phyloP scores from a whole-genome alignment of 2,329 filamentous ascomycete genomes.

The Fusarium piperis region DNA sequence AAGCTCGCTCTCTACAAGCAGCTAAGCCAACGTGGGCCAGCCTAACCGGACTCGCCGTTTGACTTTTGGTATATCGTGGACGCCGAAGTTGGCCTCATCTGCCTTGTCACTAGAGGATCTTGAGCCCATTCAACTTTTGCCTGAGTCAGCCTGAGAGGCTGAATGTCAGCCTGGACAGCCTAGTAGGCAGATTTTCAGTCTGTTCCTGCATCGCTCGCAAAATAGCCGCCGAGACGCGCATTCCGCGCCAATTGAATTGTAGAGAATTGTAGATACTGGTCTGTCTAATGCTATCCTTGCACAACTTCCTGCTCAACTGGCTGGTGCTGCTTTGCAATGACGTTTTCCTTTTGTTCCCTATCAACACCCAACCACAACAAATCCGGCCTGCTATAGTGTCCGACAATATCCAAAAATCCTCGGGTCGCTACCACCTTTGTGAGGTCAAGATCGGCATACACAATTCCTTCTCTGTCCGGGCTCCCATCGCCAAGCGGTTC shows the following conservation, averaged over 20 bases:
- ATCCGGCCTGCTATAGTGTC: conserved; percentile 51
- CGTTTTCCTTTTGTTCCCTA: conserved; percentile 23
- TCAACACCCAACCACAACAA: conserved; percentile 50
- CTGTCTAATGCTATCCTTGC: background rate
- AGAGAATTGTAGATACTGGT: background rate
- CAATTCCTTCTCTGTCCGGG: conserved; percentile 53
- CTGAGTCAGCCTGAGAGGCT: background rate
- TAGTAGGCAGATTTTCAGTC: background rate
- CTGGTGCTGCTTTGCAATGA: conserved; percentile 19
- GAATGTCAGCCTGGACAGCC: background rate
- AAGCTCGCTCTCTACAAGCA: background rate
- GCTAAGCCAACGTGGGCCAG: background rate
- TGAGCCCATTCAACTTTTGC: background rate
- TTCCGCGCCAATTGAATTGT: background rate
- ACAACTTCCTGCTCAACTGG: background rate
- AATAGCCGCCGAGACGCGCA: background rate
- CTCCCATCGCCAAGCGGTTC: conserved; percentile 19
- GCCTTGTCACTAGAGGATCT: background rate
- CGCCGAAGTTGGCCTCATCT: background rate
- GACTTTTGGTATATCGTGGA: background rate
- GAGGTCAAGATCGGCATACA: conserved; percentile 62
- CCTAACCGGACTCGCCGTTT: background rate
- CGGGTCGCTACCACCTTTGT: conserved; percentile 51
- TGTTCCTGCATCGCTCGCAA: background rate
- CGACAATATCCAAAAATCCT: conserved; percentile 51